Base-by-base conservation (phyloP, 2,329 filamentous ascomycete species). In the Drechslerella dactyloides region DNA sequence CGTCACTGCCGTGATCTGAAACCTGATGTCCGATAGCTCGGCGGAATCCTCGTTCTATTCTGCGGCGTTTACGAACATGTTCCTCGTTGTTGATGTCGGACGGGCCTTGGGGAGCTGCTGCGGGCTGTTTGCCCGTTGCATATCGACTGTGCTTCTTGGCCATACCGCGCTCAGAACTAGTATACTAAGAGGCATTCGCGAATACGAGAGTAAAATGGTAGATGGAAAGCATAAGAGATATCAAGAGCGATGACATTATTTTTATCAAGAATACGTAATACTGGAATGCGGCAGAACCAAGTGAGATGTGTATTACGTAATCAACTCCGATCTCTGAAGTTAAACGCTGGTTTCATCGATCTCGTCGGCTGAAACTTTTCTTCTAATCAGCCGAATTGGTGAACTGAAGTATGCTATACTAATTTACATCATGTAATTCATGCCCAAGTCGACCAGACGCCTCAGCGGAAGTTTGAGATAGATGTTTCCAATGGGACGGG, bases 401-500 rank as follows among this genome's bases (percentile, higher is more conserved):
- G n/a, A 42, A 4, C n/a, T 42, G n/a, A 17, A 42, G n/a, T 19
- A 19, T 50, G 17, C 24, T 53, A 11, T 54, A n/a, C 46, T 58
- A 56, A 58, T 48, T 48, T 62, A 62, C 57, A 62, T 40, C 23
- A 17, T 52, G 21, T 30, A n/a, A 2, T 30, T 55, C 40, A 54
- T 55, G 24, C 13, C 50, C 19, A 2, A 17, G 23, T 33, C 19
- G 21, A 55, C 42, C 24, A 17, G 15, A 19, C 1, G 24, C 5
- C 35, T 65, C 46, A 72, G n/a, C 68, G 59, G 35, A 72, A 72
- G 51, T 72, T 72, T n/a, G 68, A 72, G 44, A 72, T 59, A n/a
- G 68, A 72, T 19, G 60, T 72, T 61, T 72, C 68, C 37, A 72
- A 33, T 27, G 68, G 87, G 17, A 84, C 84, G 80, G 68, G 68